Evolutionary conservation across 2,329 filamentous ascomycete species (phyloP).

Genomic region (Cytospora chrysosperma): DNA sequence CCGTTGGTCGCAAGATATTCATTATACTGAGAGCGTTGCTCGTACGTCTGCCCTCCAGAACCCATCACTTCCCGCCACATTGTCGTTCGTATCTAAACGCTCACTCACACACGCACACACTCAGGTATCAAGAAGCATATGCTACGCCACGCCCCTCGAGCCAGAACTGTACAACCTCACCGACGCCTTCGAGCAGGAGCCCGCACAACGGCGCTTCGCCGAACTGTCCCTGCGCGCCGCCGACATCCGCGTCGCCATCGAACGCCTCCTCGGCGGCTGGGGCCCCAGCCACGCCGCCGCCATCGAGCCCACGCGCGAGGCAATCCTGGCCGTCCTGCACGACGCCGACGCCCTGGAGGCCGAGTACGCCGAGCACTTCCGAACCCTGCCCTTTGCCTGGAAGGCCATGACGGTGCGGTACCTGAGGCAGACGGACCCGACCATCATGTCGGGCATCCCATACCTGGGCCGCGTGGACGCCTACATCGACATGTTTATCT

Average conservation of each 20-base stretch:
- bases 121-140: conserved; percentile 21
- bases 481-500: conserved; percentile 24
- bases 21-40: conserved; percentile 20
- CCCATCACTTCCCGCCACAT: background rate
- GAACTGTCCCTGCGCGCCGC: conserved; percentile 23
- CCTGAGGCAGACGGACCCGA: conserved; percentile 8
- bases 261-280: conserved; percentile 22
- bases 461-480: conserved; percentile 21
- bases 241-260: conserved; percentile 21
- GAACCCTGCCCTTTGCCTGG: conserved; percentile 15
- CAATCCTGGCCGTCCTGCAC: conserved; percentile 6
- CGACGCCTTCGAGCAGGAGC: conserved; percentile 15
- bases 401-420: conserved; percentile 21
- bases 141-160: conserved; percentile 23
- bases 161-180: conserved; percentile 20
- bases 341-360: conserved; percentile 22
- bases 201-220: conserved; percentile 17
- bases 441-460: conserved; percentile 18
- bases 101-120: background rate
- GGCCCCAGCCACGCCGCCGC: conserved; percentile 4
- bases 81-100: background rate
- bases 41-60: conserved; percentile 17
- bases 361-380: conserved; percentile 20
- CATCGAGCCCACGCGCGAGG: conserved; percentile 2
- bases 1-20: conserved; percentile 24